A percentile compares a stretch with the other conserved stretches of the same genome.
These are phyloP conservation scores for Magnaporthiopsis incrustans DNA, from an alignment of 2,329 filamentous ascomycete genomes.

Conservation along the genomic window DNA sequence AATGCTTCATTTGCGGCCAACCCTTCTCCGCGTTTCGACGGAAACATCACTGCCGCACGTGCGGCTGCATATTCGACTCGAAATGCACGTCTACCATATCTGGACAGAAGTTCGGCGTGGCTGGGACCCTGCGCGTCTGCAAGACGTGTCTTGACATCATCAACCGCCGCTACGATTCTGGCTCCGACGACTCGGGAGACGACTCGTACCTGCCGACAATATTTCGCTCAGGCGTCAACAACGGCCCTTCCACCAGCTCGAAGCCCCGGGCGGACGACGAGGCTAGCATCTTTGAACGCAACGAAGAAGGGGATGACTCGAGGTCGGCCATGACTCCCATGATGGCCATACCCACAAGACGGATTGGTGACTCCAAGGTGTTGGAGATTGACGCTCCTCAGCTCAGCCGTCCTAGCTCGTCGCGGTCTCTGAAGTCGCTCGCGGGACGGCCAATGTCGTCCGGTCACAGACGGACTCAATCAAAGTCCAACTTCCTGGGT, in stretches of 20 bases:
- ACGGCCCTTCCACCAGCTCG: conserved; percentile 20
- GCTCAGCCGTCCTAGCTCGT: conserved; percentile 85
- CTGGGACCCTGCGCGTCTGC: conserved; percentile 78
- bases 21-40: conserved; percentile 88
- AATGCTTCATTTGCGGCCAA: conserved; percentile 88
- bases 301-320: conserved; percentile 36
- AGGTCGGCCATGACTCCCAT: conserved; percentile 57
- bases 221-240: conserved; percentile 44
- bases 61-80: conserved; percentile 97
- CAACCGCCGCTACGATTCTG: conserved; percentile 79
- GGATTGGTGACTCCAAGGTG: conserved; percentile 70
- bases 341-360: conserved; percentile 62
- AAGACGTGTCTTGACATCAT: conserved; percentile 90
- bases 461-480: conserved; percentile 77
- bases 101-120: conserved; percentile 79
- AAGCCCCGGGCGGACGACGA: conserved; percentile 32
- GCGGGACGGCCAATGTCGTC: conserved; percentile 65
- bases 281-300: conserved; percentile 30
- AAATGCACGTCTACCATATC: conserved; percentile 92
- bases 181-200: conserved; percentile 79
- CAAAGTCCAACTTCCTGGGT: conserved; percentile 75
- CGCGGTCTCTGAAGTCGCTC: conserved; percentile 74
- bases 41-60: conserved; percentile 93
- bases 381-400: conserved; percentile 83
- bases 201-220: conserved; percentile 60